phyloP scores from a whole-genome alignment of 768 basidiomycete genomes.

The Podaxis mareebaensis region DNA sequence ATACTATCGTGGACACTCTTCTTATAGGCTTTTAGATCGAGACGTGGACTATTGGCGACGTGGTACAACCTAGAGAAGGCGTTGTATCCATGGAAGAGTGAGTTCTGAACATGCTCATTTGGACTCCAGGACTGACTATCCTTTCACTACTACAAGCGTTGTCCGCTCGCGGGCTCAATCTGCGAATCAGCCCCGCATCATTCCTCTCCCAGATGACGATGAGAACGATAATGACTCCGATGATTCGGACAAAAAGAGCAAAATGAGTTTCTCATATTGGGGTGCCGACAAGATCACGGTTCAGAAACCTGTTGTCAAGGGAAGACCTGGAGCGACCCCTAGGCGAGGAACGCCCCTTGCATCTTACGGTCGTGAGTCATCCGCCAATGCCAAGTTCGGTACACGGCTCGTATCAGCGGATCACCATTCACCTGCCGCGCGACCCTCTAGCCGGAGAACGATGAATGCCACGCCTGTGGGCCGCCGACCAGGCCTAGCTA shows the following conservation, averaged over 20 bases:
- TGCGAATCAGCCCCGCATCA: slow-evolving; percentile 58
- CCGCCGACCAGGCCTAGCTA: slow-evolving; percentile 32
- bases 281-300: slow-evolving; percentile 90
- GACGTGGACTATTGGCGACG: slow-evolving; percentile 82
- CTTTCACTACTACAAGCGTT: slow-evolving; percentile 43
- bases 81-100: slow-evolving; percentile 92
- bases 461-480: slow-evolving; percentile 45
- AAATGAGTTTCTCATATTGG: slow-evolving; percentile 95
- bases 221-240: slow-evolving; percentile 66
- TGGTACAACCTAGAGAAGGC: slow-evolving; percentile 73
- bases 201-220: slow-evolving; percentile 70
- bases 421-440: slow-evolving; percentile 46
- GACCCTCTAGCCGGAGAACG: slow-evolving; percentile 68
- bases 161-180: slow-evolving; percentile 69
- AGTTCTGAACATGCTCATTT: slow-evolving; percentile 29
- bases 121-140: background rate
- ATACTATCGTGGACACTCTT: background rate
- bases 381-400: slow-evolving; percentile 93
- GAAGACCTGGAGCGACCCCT: slow-evolving; percentile 37
- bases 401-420: slow-evolving; percentile 67
- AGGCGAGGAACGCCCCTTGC: slow-evolving; percentile 45
- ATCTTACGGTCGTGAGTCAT: slow-evolving; percentile 77
- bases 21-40: slow-evolving; percentile 58
- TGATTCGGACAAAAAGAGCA: slow-evolving; percentile 86
- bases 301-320: slow-evolving; percentile 71